Base-by-base conservation (phyloP, 495 filamentous ascomycete species). In the Penicillium mononematosum region DNA sequence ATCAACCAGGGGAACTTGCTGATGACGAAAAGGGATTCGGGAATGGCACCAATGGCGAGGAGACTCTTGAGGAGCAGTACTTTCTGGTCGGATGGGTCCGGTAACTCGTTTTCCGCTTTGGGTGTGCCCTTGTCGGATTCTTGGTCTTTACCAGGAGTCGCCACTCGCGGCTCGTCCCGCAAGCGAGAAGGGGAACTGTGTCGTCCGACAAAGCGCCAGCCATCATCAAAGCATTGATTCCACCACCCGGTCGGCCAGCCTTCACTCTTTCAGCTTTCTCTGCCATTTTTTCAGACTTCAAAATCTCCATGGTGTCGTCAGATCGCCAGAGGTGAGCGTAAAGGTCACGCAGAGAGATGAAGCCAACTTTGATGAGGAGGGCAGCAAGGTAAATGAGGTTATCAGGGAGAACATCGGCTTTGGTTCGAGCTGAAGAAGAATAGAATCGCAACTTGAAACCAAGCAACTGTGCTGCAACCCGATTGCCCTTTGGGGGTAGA, bases 401-500 rank as follows among this genome's bases (percentile, higher is more conserved):
- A 44, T 92, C 86, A 0, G 95, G 93, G 5, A 97, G 76, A 11
- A 81, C 73, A 60, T 95, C 92, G 6, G 81, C 80, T 14, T 81
- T 73, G 42, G 83, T 78, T 34, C 90, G 83, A 32, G 89, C 90
- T 8, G 83, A 77, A 17, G 85, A 83, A 7, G 88, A 89, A 66
- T 99, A 99, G 74, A 96, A 97, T 29, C 91, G 89, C 45, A 99
- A 83, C 69, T 99, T 99, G 81, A 99, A 98, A 8, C 95, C 95
- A 25, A 99, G 84, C 27, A 99, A 81, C 67, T 97, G 92, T 11
- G 95, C 95, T 1, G 95, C 95, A 53, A 92, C 86, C 41, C 85
- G 83, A 64, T 96, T 99, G 45, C 95, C 95, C 44, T 82, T 75
- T 1, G 92, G 90, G 16, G 92, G 92, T 17, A 92, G 70, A 0